phyloP scores from a whole-genome alignment of 495 filamentous ascomycete genomes.

The Chaetomium cochliodes region DNA sequence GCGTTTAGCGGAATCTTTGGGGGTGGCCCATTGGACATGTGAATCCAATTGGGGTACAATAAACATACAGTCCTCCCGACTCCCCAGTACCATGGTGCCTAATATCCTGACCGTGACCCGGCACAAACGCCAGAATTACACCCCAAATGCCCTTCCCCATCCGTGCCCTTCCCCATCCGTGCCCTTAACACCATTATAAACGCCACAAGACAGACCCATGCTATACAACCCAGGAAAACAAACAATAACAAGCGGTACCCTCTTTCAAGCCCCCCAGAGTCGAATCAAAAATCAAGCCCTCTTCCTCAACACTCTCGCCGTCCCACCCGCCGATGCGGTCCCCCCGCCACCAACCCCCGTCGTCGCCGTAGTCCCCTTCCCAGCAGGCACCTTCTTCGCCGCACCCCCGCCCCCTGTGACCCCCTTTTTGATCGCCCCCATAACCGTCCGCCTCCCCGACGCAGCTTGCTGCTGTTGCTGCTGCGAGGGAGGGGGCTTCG shows the following conservation, averaged over 20 bases:
- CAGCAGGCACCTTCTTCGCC: slow-evolving; percentile 43
- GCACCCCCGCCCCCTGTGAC: slow-evolving; percentile 33
- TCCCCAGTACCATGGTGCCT: neutral
- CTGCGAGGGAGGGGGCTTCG: slow-evolving; percentile 15
- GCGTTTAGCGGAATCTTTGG: neutral
- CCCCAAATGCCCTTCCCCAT: neutral
- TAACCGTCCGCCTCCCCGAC: slow-evolving; percentile 41
- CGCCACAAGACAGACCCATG: neutral
- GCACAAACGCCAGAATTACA: neutral
- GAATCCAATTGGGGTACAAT: slow-evolving; percentile 7
- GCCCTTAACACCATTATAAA: neutral
- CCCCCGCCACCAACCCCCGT: slow-evolving; percentile 14
- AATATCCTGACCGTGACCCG: neutral
- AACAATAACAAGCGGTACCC: neutral
- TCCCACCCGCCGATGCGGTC: slow-evolving; percentile 10
- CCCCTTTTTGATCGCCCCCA: slow-evolving; percentile 46
- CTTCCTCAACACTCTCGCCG: slow-evolving; percentile 52
- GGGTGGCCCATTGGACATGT: neutral
- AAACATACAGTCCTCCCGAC: slow-evolving; percentile 4
- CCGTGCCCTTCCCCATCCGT: neutral
- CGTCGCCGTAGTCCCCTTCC: slow-evolving; percentile 31
- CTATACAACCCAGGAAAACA: neutral
- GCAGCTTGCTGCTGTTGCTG: slow-evolving; percentile 22
- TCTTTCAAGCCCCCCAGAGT: too few species aligned
- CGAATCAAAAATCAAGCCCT: slow-evolving; percentile 33